Conservation (phyloP, 257 asterid species). For the Eucommia ulmoides region DNA sequence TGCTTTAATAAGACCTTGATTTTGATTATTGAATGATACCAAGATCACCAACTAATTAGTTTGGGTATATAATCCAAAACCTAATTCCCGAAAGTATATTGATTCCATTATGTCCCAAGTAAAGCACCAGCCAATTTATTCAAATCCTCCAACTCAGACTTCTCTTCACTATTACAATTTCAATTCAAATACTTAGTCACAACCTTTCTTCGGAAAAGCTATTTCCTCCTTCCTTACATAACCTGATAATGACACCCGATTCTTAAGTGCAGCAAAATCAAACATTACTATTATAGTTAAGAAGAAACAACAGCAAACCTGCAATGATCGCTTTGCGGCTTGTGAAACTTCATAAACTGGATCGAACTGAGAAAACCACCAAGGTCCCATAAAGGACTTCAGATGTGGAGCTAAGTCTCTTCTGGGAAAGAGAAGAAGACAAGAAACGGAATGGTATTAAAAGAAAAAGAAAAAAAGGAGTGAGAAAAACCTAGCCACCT, state of each 20-base stretch:
- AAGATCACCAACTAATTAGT: too few species aligned
- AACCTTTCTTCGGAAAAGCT: neutral
- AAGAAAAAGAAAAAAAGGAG: slow-evolving; percentile 14
- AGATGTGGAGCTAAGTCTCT: slow-evolving; percentile 91
- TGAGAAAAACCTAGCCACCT: neutral
- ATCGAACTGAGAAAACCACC: slow-evolving; percentile 99
- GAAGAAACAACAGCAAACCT: slow-evolving; percentile 39
- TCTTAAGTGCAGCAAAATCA: neutral
- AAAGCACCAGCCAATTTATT: too few species aligned
- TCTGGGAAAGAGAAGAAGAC: slow-evolving; percentile 54
- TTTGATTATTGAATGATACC: too few species aligned
- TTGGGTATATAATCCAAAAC: too few species aligned
- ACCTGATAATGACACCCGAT: neutral
- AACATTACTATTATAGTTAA: neutral
- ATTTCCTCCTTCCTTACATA: too few species aligned
- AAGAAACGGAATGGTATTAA: too few species aligned
- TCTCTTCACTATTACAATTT: neutral
- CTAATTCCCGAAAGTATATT: too few species aligned
- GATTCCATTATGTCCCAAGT: too few species aligned
- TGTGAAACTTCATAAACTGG: slow-evolving; percentile 81
- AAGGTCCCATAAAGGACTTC: slow-evolving; percentile 86
- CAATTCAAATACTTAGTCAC: neutral
- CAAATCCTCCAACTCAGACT: neutral
- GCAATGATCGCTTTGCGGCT: slow-evolving; percentile 88
- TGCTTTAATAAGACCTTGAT: too few species aligned